Evolutionary conservation across 352 stramenopile genomes (phyloP).

Genomic region (Globisporangium rhizosaccharum): DNA sequence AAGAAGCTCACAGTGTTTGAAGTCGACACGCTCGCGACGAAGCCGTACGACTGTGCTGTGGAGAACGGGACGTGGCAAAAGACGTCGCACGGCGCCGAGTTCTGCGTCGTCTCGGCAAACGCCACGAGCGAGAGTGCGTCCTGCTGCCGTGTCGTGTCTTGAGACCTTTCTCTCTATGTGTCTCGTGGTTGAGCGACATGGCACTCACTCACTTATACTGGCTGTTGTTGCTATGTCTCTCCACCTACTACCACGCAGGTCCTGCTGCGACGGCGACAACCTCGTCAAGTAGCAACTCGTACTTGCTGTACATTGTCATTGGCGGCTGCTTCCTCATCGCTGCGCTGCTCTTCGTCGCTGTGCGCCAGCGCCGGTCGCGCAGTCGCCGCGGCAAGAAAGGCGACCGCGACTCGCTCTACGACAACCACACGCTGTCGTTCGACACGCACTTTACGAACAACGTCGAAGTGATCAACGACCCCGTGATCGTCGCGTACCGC

Average conservation of each 20-base stretch:
- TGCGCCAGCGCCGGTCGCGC: slow-evolving; percentile 30
- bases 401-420: slow-evolving; percentile 34
- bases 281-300: slow-evolving; percentile 29
- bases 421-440: slow-evolving; percentile 45
- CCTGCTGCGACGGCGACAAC: slow-evolving; percentile 15
- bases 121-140: slow-evolving; percentile 8
- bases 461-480: slow-evolving; percentile 52
- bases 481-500: slow-evolving; percentile 51
- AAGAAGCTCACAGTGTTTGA: slow-evolving; percentile 39
- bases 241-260: neutral
- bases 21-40: slow-evolving; percentile 20
- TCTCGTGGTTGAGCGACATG: too few species aligned
- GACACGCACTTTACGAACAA: slow-evolving; percentile 50
- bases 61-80: slow-evolving; percentile 33
- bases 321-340: slow-evolving; percentile 35
- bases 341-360: slow-evolving; percentile 43
- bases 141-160: neutral
- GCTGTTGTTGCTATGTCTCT: neutral
- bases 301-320: slow-evolving; percentile 38
- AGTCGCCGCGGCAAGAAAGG: slow-evolving; percentile 29
- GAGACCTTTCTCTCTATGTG: too few species aligned
- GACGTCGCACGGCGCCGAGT: slow-evolving; percentile 25
- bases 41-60: slow-evolving; percentile 25
- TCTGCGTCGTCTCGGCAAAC: slow-evolving; percentile 29
- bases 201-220: too few species aligned